Base-by-base conservation (phyloP, 208 protist genomes). In the Leishmania arabica region DNA sequence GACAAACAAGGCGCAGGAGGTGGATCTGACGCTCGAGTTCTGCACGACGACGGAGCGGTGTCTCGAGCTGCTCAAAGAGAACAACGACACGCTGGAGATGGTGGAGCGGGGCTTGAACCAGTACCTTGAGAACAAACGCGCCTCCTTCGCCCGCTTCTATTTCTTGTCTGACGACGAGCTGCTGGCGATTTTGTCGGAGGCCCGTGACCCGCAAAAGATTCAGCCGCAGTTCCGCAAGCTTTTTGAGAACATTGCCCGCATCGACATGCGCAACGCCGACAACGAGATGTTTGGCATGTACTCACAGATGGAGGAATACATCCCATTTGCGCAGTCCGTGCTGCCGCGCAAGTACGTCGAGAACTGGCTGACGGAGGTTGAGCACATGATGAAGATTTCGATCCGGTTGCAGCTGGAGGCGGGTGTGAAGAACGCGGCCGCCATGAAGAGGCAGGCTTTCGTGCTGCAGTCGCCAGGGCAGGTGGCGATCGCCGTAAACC, bases 341-440 rank as follows among this genome's bases (percentile, higher is more conserved):
- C 82, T 97, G 78, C 98, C 98, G 47, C 97, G 97, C 65, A 98
- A 98, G 84, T 97, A 98, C 81, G 98, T 99, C 53, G 98, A 99
- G 87, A 96, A 98, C 80, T 99, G 99, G 99, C 92, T 99, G 81
- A 97, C 95, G 34, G 94, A 99, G 76, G 96, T 99, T 77, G 98
- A 99, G 88, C 78, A 81, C 56, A 97, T 98, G 90, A 99, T 99
- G 97, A 96, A 96, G 83, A 75, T 91, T 45, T 98, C 96, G 1
- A 97, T 99, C 68, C 94, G 97, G 47, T 81, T 90, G 37, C 89
- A 97, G 80, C 82, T 99, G 24, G 90, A 98, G 65, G 86, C 95
- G 62, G 94, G 95, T 17, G 73, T 99, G 65, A 93, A 92, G 78
- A 87, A 91, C 60, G 95, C 93, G 77, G 87, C 80, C 19, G 84